Evolutionary conservation across 805 yeast genomes (phyloP).

Genomic region (Metschnikowia gruessii): DNA sequence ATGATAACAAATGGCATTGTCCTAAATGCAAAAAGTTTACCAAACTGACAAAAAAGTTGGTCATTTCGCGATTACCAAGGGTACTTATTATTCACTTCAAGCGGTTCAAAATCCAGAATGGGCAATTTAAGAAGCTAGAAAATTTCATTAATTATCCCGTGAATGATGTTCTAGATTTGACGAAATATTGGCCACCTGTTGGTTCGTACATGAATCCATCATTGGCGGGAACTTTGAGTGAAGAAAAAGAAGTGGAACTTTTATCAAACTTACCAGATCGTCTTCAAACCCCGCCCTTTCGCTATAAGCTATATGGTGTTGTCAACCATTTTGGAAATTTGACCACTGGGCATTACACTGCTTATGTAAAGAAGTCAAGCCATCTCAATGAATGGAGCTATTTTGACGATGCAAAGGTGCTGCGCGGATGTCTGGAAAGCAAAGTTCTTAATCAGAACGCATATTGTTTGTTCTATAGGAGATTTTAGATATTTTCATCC

Average conservation of each 20-base stretch:
- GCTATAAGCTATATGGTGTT: conserved; percentile 73
- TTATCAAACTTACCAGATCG: conserved; percentile 55
- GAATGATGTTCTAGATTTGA: conserved; percentile 52
- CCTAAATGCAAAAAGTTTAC: conserved; percentile 66
- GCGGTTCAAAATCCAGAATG: conserved; percentile 58
- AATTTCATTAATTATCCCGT: conserved; percentile 68
- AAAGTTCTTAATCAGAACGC: conserved; percentile 72
- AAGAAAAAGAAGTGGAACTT: conserved; percentile 42
- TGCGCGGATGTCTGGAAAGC: conserved; percentile 45
- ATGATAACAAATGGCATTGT: conserved; percentile 82
- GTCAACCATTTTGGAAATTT: conserved; percentile 82
- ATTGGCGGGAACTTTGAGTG: conserved; percentile 26
- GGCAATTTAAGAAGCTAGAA: conserved; percentile 55
- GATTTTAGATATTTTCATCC: background rate
- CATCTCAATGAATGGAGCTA: conserved; percentile 58
- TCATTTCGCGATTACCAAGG: conserved; percentile 75
- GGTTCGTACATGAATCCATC: conserved; percentile 25
- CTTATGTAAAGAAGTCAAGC: conserved; percentile 60
- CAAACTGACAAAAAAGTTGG: conserved; percentile 63
- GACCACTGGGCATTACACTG: conserved; percentile 85
- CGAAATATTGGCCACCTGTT: conserved; percentile 66
- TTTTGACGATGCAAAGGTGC: conserved; percentile 76
- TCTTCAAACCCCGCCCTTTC: conserved; percentile 78
- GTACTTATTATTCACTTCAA: conserved; percentile 81
- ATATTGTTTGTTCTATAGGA: conserved; percentile 75